Percentiles rank a stretch among this genome's conserved stretches.
Conservation (phyloP, 768 basidiomycete species). For the Pleurotus pulmonarius region DNA sequence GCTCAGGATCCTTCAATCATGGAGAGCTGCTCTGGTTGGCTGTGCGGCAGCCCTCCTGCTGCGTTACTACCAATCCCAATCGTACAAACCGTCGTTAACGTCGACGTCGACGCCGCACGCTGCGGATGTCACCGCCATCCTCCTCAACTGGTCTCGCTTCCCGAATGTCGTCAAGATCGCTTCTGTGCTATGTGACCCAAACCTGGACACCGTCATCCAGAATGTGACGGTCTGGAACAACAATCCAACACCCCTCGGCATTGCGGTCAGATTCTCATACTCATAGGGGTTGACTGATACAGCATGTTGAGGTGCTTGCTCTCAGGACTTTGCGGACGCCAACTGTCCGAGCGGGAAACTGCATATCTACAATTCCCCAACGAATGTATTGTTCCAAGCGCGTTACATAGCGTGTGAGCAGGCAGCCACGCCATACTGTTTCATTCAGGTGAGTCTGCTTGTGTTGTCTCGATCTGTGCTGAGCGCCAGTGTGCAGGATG, state of each 20-base stretch:
- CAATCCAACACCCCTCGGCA: conserved; percentile 36
- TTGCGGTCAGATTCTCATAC: conserved; percentile 31
- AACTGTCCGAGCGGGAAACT: conserved; percentile 41
- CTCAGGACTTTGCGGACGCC: conserved; percentile 37
- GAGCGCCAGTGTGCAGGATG: conserved; percentile 41
- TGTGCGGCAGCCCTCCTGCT: too few relatives aligned
- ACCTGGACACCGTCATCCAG: conserved; percentile 40
- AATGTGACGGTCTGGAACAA: conserved; percentile 65
- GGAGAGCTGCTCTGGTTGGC: too few relatives aligned
- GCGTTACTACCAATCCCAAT: too few relatives aligned
- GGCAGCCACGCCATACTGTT: conserved; percentile 51
- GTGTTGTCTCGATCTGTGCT: conserved; percentile 1
- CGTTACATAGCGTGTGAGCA: conserved; percentile 56
- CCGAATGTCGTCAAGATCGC: conserved; percentile 56
- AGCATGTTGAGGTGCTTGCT: neutral
- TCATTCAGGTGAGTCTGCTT: conserved; percentile 46
- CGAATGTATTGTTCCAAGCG: conserved; percentile 59
- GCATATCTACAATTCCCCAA: conserved; percentile 51
- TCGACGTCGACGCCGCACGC: too few relatives aligned
- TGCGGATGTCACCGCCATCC: conserved; percentile 46
- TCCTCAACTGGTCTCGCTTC: conserved; percentile 68
- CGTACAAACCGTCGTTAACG: too few relatives aligned
- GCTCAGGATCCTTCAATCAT: too few relatives aligned
- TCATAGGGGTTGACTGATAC: neutral
- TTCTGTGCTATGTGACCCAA: conserved; percentile 44